These are phyloP conservation scores for Penicillium paxilli DNA, from an alignment of 495 filamentous ascomycete species.

Conservation along the genomic window DNA sequence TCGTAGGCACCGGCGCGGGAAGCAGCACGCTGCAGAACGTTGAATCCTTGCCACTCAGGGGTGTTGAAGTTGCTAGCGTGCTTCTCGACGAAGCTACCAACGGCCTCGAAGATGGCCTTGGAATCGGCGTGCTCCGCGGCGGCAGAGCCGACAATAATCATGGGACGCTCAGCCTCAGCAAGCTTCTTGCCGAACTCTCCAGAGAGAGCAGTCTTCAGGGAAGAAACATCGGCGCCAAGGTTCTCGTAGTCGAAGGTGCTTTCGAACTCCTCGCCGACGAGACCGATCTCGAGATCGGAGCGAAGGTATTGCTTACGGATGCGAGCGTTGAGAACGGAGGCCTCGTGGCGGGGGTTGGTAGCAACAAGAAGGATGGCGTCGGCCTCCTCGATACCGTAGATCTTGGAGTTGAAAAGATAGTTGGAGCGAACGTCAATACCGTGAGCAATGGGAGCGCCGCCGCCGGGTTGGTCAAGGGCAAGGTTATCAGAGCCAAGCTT, in stretches of 20 bases:
- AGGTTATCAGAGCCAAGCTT: slow-evolving; percentile 95
- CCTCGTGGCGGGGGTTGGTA: slow-evolving; percentile 92
- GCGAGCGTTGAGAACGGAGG: slow-evolving; percentile 89
- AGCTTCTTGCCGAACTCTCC: slow-evolving; percentile 91
- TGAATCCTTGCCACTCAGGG: slow-evolving; percentile 95
- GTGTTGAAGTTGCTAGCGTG: slow-evolving; percentile 83
- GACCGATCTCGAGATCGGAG: slow-evolving; percentile 88
- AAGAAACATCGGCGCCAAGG: slow-evolving; percentile 71
- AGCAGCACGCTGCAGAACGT: slow-evolving; percentile 89
- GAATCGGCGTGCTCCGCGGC: slow-evolving; percentile 86
- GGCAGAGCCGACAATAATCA: slow-evolving; percentile 92
- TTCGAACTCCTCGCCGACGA: slow-evolving; percentile 88
- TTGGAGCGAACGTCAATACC: slow-evolving; percentile 92
- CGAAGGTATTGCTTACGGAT: slow-evolving; percentile 97
- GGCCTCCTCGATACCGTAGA: slow-evolving; percentile 89
- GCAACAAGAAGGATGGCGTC: slow-evolving; percentile 90
- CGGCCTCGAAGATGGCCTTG: slow-evolving; percentile 86
- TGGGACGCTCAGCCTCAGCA: slow-evolving; percentile 79
- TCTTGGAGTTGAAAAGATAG: slow-evolving; percentile 94
- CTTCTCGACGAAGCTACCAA: slow-evolving; percentile 90
- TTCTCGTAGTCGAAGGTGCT: slow-evolving; percentile 93
- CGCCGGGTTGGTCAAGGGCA: slow-evolving; percentile 84
- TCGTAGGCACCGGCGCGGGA: slow-evolving; percentile 92
- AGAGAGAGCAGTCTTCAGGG: slow-evolving; percentile 81
- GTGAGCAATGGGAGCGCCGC: slow-evolving; percentile 81